Base-by-base conservation (phyloP, 148 eudicot species). In the Silene latifolia region DNA sequence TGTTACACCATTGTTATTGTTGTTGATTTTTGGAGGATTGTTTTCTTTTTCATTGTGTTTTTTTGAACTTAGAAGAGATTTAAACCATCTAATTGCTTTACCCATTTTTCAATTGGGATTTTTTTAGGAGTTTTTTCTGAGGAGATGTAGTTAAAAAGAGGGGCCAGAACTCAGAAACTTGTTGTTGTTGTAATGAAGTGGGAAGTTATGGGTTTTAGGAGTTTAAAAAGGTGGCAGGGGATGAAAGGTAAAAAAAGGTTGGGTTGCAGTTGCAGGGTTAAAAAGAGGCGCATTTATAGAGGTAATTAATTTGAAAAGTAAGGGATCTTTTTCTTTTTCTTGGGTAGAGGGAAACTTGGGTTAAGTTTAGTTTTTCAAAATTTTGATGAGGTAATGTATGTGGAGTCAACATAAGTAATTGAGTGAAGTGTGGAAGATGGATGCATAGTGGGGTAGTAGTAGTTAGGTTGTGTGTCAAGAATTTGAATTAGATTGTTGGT, bases 31-130 rank as follows among this genome's bases (percentile, higher is more conserved):
- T 48, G 54, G 54, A 12, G 54, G 54, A 14, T 11, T 48, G 54
- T 89, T 87, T 58, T 84, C 89, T 32, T 87, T 90, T 73, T 83
- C 69, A 13, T 71, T 24, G 71, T 79, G 70, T 13, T 87, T 92
- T 78, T 90, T 93, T 90, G 86, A 86, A 0, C 96, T 95, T 69
- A 94, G 72, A 57, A 91, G 76, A 17, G 89, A 88, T 78, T 77
- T 94, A 4, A 94, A 74, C 95, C 97, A 94, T 69, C 89, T 82
- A 12, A 93, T 86, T 69, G 98, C 88, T 80, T 84, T 91, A 4
- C 97, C 97, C 98, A 94, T 94, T 23, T 79, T 66, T 39, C 44
- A 39, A 39, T 39, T 39, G 44, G 9, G 56, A 51, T 48, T 11
- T 9, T 48, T 48, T 48, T 11, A 3, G 54, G 54, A 48, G 53